Evolutionary conservation across 208 protist genomes (phyloP).

Genomic region (Trypanosoma cruzi): DNA sequence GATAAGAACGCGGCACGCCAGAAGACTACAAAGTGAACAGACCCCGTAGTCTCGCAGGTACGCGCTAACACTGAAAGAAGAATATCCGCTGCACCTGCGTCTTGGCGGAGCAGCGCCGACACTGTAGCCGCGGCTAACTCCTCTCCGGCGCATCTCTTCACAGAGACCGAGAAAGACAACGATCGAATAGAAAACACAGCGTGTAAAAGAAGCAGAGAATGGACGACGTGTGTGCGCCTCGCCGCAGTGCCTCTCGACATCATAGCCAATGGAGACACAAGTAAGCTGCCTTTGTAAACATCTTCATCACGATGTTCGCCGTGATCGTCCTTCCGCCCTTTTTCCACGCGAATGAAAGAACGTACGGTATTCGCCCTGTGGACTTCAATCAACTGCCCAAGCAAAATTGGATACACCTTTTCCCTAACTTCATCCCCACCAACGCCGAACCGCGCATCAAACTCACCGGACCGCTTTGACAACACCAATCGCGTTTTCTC

Average conservation of each 20-base stretch:
- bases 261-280: neutral
- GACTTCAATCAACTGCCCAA: constrained; percentile 17
- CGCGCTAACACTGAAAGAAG: constrained; percentile 2
- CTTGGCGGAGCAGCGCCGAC: constrained; percentile 10
- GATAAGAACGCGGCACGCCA: constrained; percentile 15
- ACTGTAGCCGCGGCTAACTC: constrained; percentile 2
- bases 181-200: neutral
- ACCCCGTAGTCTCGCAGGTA: neutral
- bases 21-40: constrained; percentile 9
- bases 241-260: neutral
- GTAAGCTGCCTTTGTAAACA: neutral
- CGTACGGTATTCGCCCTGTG: neutral
- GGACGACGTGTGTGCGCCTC: neutral
- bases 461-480: neutral
- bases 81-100: constrained; percentile 12
- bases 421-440: neutral
- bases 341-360: constrained; percentile 1
- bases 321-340: neutral
- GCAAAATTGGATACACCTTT: constrained; percentile 5
- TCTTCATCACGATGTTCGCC: neutral
- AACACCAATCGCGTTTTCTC: neutral
- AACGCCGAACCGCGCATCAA: neutral
- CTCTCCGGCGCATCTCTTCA: constrained; percentile 8
- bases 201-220: constrained; percentile 12
- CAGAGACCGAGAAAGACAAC: neutral